Evolutionary conservation across 164 flowering plant genomes (phyloP), one percentile per base, ranked within the genome.

Genomic region (Aristolochia californica): DNA sequence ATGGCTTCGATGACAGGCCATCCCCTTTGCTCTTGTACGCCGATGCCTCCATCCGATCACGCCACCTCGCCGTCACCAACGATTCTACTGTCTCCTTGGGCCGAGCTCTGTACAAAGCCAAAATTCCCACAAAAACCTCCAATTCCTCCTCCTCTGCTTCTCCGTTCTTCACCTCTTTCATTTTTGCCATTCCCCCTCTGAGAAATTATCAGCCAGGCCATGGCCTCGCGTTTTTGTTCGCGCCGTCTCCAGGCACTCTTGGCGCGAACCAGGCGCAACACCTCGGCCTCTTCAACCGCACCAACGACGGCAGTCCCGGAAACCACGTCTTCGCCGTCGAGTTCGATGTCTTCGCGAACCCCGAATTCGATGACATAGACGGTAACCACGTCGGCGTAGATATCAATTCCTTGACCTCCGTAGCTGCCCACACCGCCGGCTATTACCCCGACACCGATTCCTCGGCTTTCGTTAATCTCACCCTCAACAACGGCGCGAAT

Each of bases 161-260:
- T 12, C 69, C 77, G 17, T 77, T 73, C 56, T 67, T 62, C 44
- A 66, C 78, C 23, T 77, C 78, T 21, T 77, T 77, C 67, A 66
- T 77, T 44, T 74, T 77, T 69, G 68, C 78, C 45, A 55, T 68
- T 9, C 16, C 75, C n/a, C 70, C 76, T 1, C 5, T 45, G 58
- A 22, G 58, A 1, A 25, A 45, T 26, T 13, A 23, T 15, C 53
- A 40, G 12, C 66, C 75, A 3, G 78, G 78, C 23, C 78, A 75
- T 49, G 77, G 75, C 23, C 27, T 77, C 4, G 72, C 65, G 17
- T 75, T 77, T 48, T 24, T 77, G 5, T 65, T 77, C 49, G n/a
- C 69, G 0, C 77, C 78, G 1, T 15, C 38, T 5, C 28, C 68
- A 1, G 72, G 62, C 17, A 43, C 68, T 22, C 11, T 13, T 21